Conservation (phyloP, 1,139 yeast genomes). For the Geotrichum europaeum region DNA sequence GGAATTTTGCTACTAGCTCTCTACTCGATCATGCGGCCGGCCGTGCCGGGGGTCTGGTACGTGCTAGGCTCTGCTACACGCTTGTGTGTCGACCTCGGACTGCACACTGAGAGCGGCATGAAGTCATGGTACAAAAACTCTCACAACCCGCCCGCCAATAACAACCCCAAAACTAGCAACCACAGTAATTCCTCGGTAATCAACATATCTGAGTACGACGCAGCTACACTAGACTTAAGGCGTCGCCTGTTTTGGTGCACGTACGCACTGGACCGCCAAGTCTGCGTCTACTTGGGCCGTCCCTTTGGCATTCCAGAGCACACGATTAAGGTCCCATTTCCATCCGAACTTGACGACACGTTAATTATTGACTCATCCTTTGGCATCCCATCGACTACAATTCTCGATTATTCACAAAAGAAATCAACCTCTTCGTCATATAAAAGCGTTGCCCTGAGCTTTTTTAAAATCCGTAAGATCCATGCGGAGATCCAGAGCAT, state of each 20-base stretch:
- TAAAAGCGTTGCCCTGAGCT: constrained; percentile 57
- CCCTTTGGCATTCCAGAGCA: constrained; percentile 74
- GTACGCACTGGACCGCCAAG: constrained; percentile 73
- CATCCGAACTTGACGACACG: constrained; percentile 70
- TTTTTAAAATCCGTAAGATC: constrained; percentile 61
- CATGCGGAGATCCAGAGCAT: constrained; percentile 75
- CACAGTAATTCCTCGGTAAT: background rate
- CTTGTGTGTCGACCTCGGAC: constrained; percentile 73
- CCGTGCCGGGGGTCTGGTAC: constrained; percentile 89
- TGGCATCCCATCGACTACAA: constrained; percentile 1
- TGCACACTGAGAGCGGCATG: constrained; percentile 52
- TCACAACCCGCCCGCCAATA: background rate
- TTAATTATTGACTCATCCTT: constrained; percentile 38
- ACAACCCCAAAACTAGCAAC: background rate
- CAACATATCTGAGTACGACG: constrained; percentile 32
- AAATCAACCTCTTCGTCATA: constrained; percentile 40
- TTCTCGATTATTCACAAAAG: constrained; percentile 26
- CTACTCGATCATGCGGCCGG: constrained; percentile 50
- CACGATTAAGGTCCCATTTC: constrained; percentile 57
- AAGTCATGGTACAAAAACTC: too few relatives aligned
- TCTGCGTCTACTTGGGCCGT: constrained; percentile 64
- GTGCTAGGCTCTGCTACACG: constrained; percentile 75
- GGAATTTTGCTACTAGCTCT: constrained; percentile 62
- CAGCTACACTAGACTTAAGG: constrained; percentile 60
- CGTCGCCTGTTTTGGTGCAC: constrained; percentile 87